Base-by-base conservation (phyloP, 306 rosid genomes). In the Cercis canadensis region DNA sequence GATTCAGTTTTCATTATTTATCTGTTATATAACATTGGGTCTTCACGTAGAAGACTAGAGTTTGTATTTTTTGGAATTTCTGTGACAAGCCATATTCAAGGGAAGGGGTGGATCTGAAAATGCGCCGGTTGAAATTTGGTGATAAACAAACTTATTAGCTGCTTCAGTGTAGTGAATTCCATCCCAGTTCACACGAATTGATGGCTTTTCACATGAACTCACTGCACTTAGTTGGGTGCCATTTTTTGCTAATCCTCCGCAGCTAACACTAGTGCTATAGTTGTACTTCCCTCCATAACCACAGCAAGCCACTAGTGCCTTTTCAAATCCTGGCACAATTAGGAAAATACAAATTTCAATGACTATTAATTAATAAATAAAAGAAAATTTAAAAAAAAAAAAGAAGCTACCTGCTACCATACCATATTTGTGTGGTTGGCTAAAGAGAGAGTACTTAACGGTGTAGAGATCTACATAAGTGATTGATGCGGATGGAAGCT, bases 211-310 rank as follows among this genome's bases (percentile, higher is more conserved):
- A 59, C 89, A 79, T 3, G 89, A 82, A 15, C 82, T 85, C 16
- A 76, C 89, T 33, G 60, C n/a, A n/a, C n/a, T 17, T 56, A 76
- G 49, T 56, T 64, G 24, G 15, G 67, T 76, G 50, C 82, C 85
- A 62, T 76, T 70, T 1, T 32, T 13, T 1, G 57, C 16, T 15
- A 67, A 80, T 40, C n/a, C 78, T 46, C 87, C 87, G 72, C 87
- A 80, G 14, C 3, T 24, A 33, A 17, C 74, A 19, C 6, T 59
- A 9, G 0, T 0, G 46, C 15, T 65, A 11, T n/a, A 78, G 58
- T 81, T 85, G 74, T 88, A 81, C 54, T 72, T 18, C 16, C 86
- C 90, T 61, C 88, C 94, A 57, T 74, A 56, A 0, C 94, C 90
- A 72, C 94, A 85, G 11, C 90, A 88, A 4, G 82, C 21, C 43